Base-by-base conservation (phyloP, 2,329 filamentous ascomycete genomes). In the Thermoascus crustaceus region DNA sequence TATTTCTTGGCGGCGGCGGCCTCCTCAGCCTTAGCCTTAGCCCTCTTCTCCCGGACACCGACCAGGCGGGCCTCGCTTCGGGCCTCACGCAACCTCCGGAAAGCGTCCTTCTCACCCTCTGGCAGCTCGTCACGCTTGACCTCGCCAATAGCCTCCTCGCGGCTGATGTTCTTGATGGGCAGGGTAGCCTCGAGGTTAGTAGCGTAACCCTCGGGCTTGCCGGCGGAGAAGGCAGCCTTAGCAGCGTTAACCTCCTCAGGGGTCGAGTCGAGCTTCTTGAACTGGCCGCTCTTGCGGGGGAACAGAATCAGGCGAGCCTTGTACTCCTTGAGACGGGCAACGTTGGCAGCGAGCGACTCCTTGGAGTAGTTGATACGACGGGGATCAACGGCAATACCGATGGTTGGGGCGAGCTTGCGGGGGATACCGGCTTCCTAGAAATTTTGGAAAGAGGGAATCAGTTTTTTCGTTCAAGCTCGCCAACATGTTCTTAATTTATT, bases 321-420 rank as follows among this genome's bases (percentile, higher is more conserved):
- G 87, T 94, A 98, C 67, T 86, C 86, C 80, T 95, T 88, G 65
- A 98, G 86, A 64, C 91, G 91, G 69, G 84, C 84, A 58, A 98
- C 89, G 73, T 98, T 98, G 76, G 77, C 76, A 68, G 85, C 77
- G 59, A 96, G 82, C 52, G 83, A 84, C 79, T 96, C 91, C 75
- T 93, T 85, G 63, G 82, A 91, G 63, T 94, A 82, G 79, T 96
- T 98, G 75, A 85, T 80, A 70, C 91, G 89, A 74, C 91, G 89
- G 70, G 79, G 76, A 72, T 98, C 91, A 73, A 98, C 89, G 53
- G 86, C 69, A 71, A 98, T 96, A 70, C 91, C 91, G 73, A 98
- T 85, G 68, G 91, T 96, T 61, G 82, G 80, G 57, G 91, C 91
- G 58, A 93, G 78, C 69, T 87, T 88, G 73, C 85, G 85, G 72